A percentile compares a stretch with the other conserved stretches of the same genome.
phyloP scores from a whole-genome alignment of 2,329 filamentous ascomycete genomes.

The Lecanicillium sp. region DNA sequence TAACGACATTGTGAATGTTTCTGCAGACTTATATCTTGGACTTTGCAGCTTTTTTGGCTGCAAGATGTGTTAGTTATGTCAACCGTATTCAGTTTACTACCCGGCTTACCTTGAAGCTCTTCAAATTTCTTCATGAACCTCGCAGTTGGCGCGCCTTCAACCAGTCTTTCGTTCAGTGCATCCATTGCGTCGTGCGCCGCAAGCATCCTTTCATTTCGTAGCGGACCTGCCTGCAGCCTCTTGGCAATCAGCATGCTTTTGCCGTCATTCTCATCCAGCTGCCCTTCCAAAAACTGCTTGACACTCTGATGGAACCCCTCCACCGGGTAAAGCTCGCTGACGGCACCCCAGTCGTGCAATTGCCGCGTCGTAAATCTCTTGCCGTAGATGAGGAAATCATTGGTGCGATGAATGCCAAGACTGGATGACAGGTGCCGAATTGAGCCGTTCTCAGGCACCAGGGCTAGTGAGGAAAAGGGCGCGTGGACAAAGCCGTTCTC shows the following conservation, averaged over 20 bases:
- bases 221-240: not conserved
- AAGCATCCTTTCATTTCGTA: slow-evolving; percentile 6
- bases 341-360: slow-evolving; percentile 1
- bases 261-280: slow-evolving; percentile 6
- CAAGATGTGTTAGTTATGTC: no score
- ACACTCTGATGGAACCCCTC: slow-evolving; percentile 2
- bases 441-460: slow-evolving; percentile 11
- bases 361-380: not conserved
- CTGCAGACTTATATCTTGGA: no score
- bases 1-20: no score
- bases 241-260: slow-evolving; percentile 11
- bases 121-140: slow-evolving; percentile 9
- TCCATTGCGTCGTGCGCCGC: slow-evolving; percentile 1
- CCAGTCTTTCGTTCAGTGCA: not conserved
- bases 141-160: not conserved
- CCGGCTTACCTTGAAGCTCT: no score
- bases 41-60: no score
- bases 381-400: slow-evolving; percentile 12
- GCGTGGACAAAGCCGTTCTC: not conserved
- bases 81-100: no score
- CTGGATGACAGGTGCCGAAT: not conserved
- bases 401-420: slow-evolving; percentile 10
- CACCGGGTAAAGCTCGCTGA: slow-evolving; percentile 2
- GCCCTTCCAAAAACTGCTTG: not conserved
- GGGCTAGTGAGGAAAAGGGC: slow-evolving; percentile 6